Evolutionary conservation across 495 filamentous ascomycete genomes (phyloP), one percentile per base, ranked within the genome.

Genomic region (Xylaria castorea): DNA sequence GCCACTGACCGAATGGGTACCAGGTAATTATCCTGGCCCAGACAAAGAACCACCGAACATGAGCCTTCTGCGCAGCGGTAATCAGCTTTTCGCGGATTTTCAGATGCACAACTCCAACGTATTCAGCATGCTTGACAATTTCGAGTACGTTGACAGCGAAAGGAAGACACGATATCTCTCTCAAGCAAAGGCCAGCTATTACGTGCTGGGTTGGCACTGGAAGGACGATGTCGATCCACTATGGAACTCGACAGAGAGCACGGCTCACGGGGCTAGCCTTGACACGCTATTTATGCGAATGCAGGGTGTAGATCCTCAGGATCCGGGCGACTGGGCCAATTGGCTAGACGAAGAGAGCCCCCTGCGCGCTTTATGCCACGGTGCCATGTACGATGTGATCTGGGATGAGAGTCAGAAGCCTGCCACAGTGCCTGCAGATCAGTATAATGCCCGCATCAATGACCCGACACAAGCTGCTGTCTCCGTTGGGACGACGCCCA

Each of bases 71-170:
- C 78, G 73, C 60, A 75, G 73, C 22, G 77, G n/a, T 3, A 89
- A 90, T 66, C 81, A 72, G 9, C 78, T 90, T 2, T 89, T 89
- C 70, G 70, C 83, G 1, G 88, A 90, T 74, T 90, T 83, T 64
- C 78, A 81, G 57, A 74, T 75, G 0, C 87, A 89, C 51, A 83
- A 84, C 62, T 66, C 71, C 36, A 88, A 86, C 75, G 87, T 90
- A 0, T 88, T 89, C 71, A 81, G 76, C 27, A 85, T 84, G 14
- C 30, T 85, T 7, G 87, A 89, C 74, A 78, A 77, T 30, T 85
- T 89, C 27, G 57, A 63, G 9, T 88, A 85, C 22, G 14, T 40
- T 61, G 71, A 73, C 18, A 50, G 65, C 22, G 55, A 68, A 1
- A 60, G 34, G 0, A 38, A 53, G 16, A 48, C n/a, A 12, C 69